Percentiles rank a stretch among this genome's conserved stretches.
Conservation (phyloP, 139 green algal species). For the Axilococcus clingmanii region DNA sequence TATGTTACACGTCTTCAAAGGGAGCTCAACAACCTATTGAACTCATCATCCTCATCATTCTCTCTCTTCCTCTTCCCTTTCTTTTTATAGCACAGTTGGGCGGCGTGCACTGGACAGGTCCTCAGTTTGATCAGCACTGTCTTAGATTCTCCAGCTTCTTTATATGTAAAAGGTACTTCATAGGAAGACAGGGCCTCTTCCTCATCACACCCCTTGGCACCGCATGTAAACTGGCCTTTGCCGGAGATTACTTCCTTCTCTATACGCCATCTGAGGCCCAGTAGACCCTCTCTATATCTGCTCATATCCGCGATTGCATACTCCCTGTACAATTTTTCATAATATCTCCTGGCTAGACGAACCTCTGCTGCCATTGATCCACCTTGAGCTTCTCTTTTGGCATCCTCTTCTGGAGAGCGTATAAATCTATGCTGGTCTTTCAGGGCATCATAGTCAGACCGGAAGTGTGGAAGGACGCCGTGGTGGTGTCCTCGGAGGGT, state of each 20-base stretch:
- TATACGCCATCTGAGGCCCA: constrained; percentile 82
- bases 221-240: constrained; percentile 84
- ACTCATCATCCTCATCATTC: too few relatives aligned
- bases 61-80: constrained; percentile 5
- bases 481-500: too few relatives aligned
- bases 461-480: too few relatives aligned
- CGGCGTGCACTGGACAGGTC: constrained; percentile 64
- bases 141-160: constrained; percentile 69
- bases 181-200: constrained; percentile 55
- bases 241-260: constrained; percentile 69
- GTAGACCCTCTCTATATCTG: constrained; percentile 54
- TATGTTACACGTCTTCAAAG: too few relatives aligned
- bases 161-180: constrained; percentile 79
- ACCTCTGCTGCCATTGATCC: constrained; percentile 38
- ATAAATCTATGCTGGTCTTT: constrained; percentile 50
- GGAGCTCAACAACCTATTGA: too few relatives aligned
- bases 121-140: constrained; percentile 51
- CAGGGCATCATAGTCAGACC: constrained; percentile 47
- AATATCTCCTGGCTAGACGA: constrained; percentile 67
- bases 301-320: constrained; percentile 84
- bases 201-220: constrained; percentile 51
- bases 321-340: constrained; percentile 81
- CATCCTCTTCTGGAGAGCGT: constrained; percentile 52
- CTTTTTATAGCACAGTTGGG: constrained; percentile 74
- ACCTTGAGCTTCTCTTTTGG: constrained; percentile 35